Evolutionary conservation across 2,329 filamentous ascomycete species (phyloP).

Genomic region (Fusarium sp.): DNA sequence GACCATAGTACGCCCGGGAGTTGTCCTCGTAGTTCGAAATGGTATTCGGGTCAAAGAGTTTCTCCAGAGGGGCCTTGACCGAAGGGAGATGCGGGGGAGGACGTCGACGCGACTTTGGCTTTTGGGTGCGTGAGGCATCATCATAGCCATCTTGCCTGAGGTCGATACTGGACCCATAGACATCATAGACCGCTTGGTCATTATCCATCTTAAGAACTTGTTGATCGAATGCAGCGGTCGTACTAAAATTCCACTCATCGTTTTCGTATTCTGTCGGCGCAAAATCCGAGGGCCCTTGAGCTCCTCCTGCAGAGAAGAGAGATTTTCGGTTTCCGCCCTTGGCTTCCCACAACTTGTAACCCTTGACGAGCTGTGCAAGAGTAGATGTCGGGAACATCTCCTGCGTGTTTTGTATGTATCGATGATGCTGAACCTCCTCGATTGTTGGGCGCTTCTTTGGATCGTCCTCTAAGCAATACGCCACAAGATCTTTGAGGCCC

Average conservation of each 20-base stretch:
- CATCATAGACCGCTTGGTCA: conserved; percentile 70
- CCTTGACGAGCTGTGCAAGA: conserved; percentile 75
- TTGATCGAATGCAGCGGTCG: conserved; percentile 73
- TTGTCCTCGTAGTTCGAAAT: conserved; percentile 74
- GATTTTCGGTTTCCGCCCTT: conserved; percentile 77
- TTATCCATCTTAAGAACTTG: conserved; percentile 65
- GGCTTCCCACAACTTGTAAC: conserved; percentile 81
- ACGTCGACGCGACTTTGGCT: conserved; percentile 65
- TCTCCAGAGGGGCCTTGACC: conserved; percentile 70
- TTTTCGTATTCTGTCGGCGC: conserved; percentile 59
- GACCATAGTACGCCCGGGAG: conserved; percentile 70
- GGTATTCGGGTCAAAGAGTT: conserved; percentile 75
- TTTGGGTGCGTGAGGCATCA: conserved; percentile 65
- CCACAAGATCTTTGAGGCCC: conserved; percentile 75
- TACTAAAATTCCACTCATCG: conserved; percentile 77
- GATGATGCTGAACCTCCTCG: conserved; percentile 76
- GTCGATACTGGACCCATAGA: conserved; percentile 69
- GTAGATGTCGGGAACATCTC: conserved; percentile 72
- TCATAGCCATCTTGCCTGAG: conserved; percentile 59
- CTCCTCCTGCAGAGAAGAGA: conserved; percentile 70
- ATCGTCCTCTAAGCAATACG: conserved; percentile 78
- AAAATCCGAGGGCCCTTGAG: conserved; percentile 63
- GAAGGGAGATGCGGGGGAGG: conserved; percentile 70
- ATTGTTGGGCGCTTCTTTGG: conserved; percentile 77
- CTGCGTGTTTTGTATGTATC: conserved; percentile 74